A percentile compares a stretch with the other conserved stretches of the same genome.
Evolutionary conservation across 176 grass and related monocot species (phyloP).

Genomic region (Carex kokanica): DNA sequence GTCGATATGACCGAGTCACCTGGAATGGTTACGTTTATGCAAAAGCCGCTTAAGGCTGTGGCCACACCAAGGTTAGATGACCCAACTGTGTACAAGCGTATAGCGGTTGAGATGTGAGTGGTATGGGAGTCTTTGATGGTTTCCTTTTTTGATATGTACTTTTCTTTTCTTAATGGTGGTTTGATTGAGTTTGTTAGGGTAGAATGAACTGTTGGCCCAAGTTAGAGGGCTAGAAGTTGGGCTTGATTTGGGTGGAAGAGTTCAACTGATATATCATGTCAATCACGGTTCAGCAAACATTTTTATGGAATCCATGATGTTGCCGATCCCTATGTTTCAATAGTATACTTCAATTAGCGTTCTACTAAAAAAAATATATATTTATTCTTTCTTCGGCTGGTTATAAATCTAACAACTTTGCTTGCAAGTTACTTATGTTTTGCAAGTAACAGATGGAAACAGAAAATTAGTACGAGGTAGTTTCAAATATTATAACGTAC

Average conservation of each 20-base stretch:
- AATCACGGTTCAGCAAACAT: background rate
- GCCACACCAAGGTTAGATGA: conserved; percentile 43
- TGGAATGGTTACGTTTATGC: conserved; percentile 63
- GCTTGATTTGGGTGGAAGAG: background rate
- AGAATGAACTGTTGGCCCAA: background rate
- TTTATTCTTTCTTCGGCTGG: background rate
- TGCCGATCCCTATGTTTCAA: background rate
- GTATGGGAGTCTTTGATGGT: background rate
- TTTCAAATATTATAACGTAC: background rate
- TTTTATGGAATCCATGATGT: background rate
- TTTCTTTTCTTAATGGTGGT: background rate
- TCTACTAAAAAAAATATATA: background rate
- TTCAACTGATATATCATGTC: conserved; percentile 5
- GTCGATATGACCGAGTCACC: conserved; percentile 45
- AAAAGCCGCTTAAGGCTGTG: conserved; percentile 37
- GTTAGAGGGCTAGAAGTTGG: background rate
- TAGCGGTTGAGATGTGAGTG: conserved; percentile 37
- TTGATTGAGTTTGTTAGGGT: background rate
- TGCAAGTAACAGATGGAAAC: too few species aligned
- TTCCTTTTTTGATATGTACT: conserved; percentile 14
- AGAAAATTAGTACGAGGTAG: background rate
- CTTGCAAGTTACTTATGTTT: background rate
- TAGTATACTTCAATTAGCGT: background rate
- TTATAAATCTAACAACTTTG: background rate
- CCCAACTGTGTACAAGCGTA: conserved; percentile 33